Conservation (phyloP, 352 stramenopile genomes). For the Phytopythium cucurbitacearum region DNA sequence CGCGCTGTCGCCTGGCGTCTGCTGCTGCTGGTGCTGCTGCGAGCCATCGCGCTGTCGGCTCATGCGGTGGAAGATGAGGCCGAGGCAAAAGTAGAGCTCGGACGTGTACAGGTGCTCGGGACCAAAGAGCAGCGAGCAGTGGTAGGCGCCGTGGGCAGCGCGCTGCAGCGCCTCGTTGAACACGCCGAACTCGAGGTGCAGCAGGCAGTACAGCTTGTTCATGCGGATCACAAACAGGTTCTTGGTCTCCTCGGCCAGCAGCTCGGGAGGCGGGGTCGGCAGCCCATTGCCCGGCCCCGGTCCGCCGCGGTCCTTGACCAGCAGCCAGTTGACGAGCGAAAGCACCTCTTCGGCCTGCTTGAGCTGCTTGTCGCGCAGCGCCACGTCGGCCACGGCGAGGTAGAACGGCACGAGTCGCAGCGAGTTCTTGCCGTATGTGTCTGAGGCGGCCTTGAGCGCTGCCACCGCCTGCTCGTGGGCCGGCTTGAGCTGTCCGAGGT, state of each 20-base stretch:
- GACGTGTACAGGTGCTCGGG: constrained; percentile 72
- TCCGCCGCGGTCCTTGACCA: constrained; percentile 51
- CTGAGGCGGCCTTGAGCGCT: constrained; percentile 43
- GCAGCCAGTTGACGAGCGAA: constrained; percentile 65
- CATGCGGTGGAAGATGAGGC: constrained; percentile 53
- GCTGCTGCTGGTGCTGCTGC: constrained; percentile 24
- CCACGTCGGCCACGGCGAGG: constrained; percentile 58
- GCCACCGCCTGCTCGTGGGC: constrained; percentile 38
- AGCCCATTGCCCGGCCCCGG: constrained; percentile 3
- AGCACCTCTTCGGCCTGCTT: constrained; percentile 64
- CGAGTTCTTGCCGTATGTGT: constrained; percentile 46
- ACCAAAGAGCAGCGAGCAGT: constrained; percentile 64
- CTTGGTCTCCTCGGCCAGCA: constrained; percentile 46
- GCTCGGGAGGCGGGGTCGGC: constrained; percentile 7
- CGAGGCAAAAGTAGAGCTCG: constrained; percentile 71
- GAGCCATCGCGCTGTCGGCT: constrained; percentile 13
- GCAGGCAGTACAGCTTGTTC: constrained; percentile 68
- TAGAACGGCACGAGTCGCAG: constrained; percentile 62
- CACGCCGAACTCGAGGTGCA: constrained; percentile 47
- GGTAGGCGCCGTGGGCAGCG: constrained; percentile 62
- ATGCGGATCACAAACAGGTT: constrained; percentile 63
- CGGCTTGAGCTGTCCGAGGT: constrained; percentile 32
- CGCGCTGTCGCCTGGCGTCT: constrained; percentile 38
- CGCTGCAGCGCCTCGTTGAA: constrained; percentile 53
- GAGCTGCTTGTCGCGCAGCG: constrained; percentile 50